A percentile compares a stretch with the other conserved stretches of the same genome.
phyloP scores from a whole-genome alignment of 805 yeast genomes.

The Schwanniomyces yamadae region DNA sequence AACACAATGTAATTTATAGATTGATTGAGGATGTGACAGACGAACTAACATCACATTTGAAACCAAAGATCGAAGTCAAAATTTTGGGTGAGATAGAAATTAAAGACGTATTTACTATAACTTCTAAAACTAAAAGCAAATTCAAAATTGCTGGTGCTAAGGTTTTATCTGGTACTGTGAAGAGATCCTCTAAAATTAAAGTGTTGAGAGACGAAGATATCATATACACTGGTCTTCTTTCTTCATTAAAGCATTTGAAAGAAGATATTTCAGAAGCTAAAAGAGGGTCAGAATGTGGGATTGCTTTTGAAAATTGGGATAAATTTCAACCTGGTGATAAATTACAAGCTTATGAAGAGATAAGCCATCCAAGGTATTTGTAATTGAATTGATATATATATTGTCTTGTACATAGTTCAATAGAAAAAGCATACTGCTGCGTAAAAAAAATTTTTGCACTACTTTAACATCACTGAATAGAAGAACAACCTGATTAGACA shows the following conservation, averaged over 20 bases:
- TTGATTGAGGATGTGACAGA: slow-evolving; percentile 80
- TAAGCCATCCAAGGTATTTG: slow-evolving; percentile 37
- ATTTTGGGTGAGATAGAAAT: slow-evolving; percentile 66
- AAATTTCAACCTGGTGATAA: slow-evolving; percentile 73
- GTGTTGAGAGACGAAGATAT: slow-evolving; percentile 53
- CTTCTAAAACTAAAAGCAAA: slow-evolving; percentile 51
- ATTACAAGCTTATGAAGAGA: slow-evolving; percentile 71
- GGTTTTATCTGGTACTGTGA: slow-evolving; percentile 66
- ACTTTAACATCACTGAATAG: no score
- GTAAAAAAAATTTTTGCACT: slow-evolving; percentile 4
- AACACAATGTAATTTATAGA: slow-evolving; percentile 81
- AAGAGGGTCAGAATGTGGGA: slow-evolving; percentile 90
- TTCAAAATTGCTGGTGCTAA: slow-evolving; percentile 84
- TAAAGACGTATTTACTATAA: slow-evolving; percentile 69
- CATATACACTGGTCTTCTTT: slow-evolving; percentile 56
- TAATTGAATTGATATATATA: background rate
- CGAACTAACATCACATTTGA: slow-evolving; percentile 56
- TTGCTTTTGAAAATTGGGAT: slow-evolving; percentile 67
- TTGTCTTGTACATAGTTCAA: slow-evolving; percentile 3
- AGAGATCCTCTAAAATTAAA: slow-evolving; percentile 55
- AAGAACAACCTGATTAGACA: no score
- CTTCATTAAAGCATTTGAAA: slow-evolving; percentile 76
- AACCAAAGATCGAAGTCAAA: slow-evolving; percentile 66
- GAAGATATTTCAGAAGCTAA: slow-evolving; percentile 74
- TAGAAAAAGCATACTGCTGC: background rate